phyloP scores from a whole-genome alignment of 192 early-diverging fungal species.

The Entomortierella chlamydospora region DNA sequence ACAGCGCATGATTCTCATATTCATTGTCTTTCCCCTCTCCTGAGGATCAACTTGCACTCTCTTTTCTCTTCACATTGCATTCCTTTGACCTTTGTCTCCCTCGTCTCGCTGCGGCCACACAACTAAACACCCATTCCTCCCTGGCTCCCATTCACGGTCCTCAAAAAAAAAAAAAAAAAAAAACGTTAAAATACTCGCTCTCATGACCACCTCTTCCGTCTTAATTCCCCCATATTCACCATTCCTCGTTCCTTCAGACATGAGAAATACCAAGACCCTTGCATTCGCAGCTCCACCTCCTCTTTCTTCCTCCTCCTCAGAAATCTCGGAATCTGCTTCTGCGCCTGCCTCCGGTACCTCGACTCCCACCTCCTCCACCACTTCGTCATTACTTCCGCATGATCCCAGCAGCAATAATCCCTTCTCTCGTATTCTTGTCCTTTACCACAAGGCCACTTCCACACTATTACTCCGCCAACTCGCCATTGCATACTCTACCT shows the following conservation, averaged over 20 bases:
- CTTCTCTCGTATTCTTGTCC: conserved; percentile 22
- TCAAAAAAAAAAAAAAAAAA: too few species aligned
- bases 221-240: background rate
- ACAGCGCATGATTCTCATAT: too few species aligned
- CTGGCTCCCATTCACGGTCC: too few species aligned
- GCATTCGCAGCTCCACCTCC: background rate
- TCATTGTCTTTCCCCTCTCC: too few species aligned
- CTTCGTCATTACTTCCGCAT: background rate
- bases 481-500: conserved; percentile 36
- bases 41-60: too few species aligned
- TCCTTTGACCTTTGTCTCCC: too few species aligned
- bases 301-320: background rate
- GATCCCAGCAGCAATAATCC: background rate
- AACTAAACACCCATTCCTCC: too few species aligned
- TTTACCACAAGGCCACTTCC: conserved; percentile 54
- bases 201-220: background rate
- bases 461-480: conserved; percentile 50
- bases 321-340: background rate
- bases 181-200: too few species aligned
- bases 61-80: too few species aligned
- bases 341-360: conserved; percentile 1
- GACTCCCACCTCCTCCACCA: background rate
- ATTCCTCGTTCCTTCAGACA: background rate
- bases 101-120: too few species aligned
- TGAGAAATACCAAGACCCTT: background rate